These are phyloP conservation scores for Fusarium chlamydosporum DNA, from an alignment of 2,329 filamentous ascomycete species.

Conservation along the genomic window DNA sequence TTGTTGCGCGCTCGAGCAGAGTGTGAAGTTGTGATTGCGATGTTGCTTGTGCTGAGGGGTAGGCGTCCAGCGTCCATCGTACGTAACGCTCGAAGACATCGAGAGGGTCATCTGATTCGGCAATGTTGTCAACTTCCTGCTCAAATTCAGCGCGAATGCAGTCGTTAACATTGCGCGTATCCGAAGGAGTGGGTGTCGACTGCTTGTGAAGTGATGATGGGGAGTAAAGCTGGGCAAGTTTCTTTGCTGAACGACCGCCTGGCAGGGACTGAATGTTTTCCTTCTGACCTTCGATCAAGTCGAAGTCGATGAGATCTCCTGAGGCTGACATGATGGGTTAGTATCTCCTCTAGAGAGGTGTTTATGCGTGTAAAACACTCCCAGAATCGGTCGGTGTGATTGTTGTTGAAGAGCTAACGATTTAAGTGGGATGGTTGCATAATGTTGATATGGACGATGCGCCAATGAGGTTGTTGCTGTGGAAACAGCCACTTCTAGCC, in stretches of 20 bases:
- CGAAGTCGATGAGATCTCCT: conserved; percentile 78
- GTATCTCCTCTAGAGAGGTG: conserved; percentile 39
- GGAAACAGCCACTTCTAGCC: conserved; percentile 47
- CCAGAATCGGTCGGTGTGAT: conserved; percentile 28
- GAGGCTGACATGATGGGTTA: conserved; percentile 62
- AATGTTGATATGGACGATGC: conserved; percentile 31
- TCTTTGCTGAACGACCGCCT: conserved; percentile 87
- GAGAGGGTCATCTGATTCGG: conserved; percentile 93
- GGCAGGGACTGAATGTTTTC: conserved; percentile 97
- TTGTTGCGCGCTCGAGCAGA: conserved; percentile 92
- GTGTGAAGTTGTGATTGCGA: conserved; percentile 90
- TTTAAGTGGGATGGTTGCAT: conserved; percentile 24
- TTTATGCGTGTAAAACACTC: conserved; percentile 30
- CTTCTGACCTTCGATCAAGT: conserved; percentile 95
- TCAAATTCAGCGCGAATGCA: conserved; percentile 87
- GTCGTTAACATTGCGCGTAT: conserved; percentile 83
- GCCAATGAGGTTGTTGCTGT: conserved; percentile 40
- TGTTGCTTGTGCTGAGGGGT: conserved; percentile 93
- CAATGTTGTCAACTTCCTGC: conserved; percentile 80
- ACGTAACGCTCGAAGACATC: conserved; percentile 97
- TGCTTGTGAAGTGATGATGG: conserved; percentile 72
- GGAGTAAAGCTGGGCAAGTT: conserved; percentile 86
- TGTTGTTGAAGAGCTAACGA: conserved; percentile 28
- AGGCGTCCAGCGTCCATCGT: conserved; percentile 95
- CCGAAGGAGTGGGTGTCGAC: conserved; percentile 75